Evolutionary conservation across 2,329 filamentous ascomycete genomes (phyloP).

Genomic region (Nigrospora sphaerica): DNA sequence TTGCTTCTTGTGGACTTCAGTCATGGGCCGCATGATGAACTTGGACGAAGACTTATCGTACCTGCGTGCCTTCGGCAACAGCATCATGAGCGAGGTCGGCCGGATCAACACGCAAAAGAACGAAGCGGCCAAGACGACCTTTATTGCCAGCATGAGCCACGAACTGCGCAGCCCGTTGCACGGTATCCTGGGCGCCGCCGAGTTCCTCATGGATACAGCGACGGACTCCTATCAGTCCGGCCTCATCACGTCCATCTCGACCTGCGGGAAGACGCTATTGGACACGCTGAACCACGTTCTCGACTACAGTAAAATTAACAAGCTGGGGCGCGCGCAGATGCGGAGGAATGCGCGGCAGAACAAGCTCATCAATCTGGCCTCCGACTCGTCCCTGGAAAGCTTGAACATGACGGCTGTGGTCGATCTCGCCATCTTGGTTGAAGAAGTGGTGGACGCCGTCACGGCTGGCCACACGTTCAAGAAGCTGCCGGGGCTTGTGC

Average conservation of each 20-base stretch:
- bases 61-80: slow-evolving; percentile 33
- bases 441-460: slow-evolving; percentile 32
- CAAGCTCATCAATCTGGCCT: slow-evolving; percentile 13
- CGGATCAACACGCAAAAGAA: slow-evolving; percentile 45
- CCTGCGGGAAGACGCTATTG: slow-evolving; percentile 39
- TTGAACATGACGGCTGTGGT: slow-evolving; percentile 18
- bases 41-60: slow-evolving; percentile 24
- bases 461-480: slow-evolving; percentile 30
- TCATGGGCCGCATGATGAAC: slow-evolving; percentile 25
- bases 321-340: slow-evolving; percentile 19
- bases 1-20: slow-evolving; percentile 27
- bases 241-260: slow-evolving; percentile 36
- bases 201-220: slow-evolving; percentile 38
- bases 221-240: slow-evolving; percentile 29
- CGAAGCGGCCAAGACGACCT: slow-evolving; percentile 47
- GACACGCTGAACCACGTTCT: slow-evolving; percentile 43
- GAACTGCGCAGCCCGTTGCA: slow-evolving; percentile 50
- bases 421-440: slow-evolving; percentile 24
- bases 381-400: slow-evolving; percentile 19
- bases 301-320: slow-evolving; percentile 34
- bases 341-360: slow-evolving; percentile 9
- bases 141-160: slow-evolving; percentile 53
- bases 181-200: slow-evolving; percentile 46
- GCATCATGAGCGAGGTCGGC: slow-evolving; percentile 47
- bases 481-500: slow-evolving; percentile 6